Evolutionary conservation across 345 rosid genomes (phyloP), one percentile per base, ranked within the genome.

Genomic region (Litchi chinensis): DNA sequence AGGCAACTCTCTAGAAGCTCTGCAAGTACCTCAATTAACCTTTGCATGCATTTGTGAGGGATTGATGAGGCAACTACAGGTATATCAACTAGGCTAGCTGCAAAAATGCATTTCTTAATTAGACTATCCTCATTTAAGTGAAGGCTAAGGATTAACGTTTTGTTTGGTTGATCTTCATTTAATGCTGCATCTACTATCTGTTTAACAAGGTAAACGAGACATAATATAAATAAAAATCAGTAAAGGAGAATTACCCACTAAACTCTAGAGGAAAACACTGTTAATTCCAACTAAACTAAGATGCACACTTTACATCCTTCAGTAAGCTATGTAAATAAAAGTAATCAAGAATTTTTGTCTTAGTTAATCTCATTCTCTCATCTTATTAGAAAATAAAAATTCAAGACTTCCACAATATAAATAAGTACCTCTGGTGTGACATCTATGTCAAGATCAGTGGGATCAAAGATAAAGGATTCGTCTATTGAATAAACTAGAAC

Each of bases 391-490:
- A 94, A 83, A 96, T 91, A 73, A 94, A 96, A 13, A 4, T n/a
- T 13, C 10, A 59, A 63, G 24, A 73, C 16, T 39, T 70, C 56
- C 44, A 41, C 3, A 6, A 6, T 54, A 41, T 22, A n/a, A 32
- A 73, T 60, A 79, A 73, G 75, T 86, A 96, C 99, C 92, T 94
- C 94, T 50, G 98, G 98, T 70, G 99, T 96, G 57, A 96, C 98
- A 73, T 94, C 98, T 19, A 96, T 93, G 87, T 91, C 99, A 69
- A 96, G 99, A 88, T 96, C 98, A 8, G 98, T 90, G 26, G 99
- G 98, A 85, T 94, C 98, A 37, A 96, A 94, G 84, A 96, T 91
- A 71, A 94, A 96, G 65, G 97, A 89, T 1, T 94, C 99, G 43
- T 96, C 98, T 50, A 93, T 85, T 72, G 99, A 94, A 87, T 80